phyloP scores from a whole-genome alignment of 2,329 filamentous ascomycete species.

The Orbilia oligospora region DNA sequence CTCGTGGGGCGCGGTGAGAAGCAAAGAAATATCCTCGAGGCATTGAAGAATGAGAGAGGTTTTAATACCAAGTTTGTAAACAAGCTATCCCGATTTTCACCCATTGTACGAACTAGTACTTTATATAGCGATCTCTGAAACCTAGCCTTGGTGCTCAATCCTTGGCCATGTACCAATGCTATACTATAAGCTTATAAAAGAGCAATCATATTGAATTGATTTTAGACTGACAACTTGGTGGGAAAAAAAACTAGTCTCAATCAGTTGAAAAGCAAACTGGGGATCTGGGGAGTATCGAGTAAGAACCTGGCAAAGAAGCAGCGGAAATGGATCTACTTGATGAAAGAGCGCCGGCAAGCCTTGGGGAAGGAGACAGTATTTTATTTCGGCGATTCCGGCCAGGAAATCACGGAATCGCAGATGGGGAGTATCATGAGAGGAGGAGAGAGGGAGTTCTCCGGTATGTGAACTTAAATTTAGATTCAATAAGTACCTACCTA shows the following conservation, averaged over 20 bases:
- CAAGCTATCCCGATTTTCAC: not conserved
- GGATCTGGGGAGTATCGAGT: constrained; percentile 43
- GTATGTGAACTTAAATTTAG: constrained; percentile 9
- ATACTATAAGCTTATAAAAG: too few relatives aligned
- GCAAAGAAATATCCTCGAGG: constrained; percentile 32
- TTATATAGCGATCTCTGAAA: too few relatives aligned
- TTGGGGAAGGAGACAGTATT: constrained; percentile 45
- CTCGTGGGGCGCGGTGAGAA: constrained; percentile 31
- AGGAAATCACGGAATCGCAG: constrained; percentile 38
- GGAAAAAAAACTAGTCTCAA: constrained; percentile 47
- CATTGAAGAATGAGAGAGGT: constrained; percentile 27
- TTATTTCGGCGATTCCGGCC: constrained; percentile 41
- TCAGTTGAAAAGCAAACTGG: constrained; percentile 49
- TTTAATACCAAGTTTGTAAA: constrained; percentile 44
- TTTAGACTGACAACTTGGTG: too few relatives aligned
- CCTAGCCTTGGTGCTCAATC: too few relatives aligned
- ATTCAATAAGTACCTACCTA: too few relatives aligned
- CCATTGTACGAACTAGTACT: too few relatives aligned
- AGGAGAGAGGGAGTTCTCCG: constrained; percentile 4
- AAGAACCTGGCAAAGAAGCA: constrained; percentile 44
- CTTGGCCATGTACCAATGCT: too few relatives aligned
- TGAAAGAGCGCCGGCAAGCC: constrained; percentile 4
- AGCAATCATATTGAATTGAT: too few relatives aligned
- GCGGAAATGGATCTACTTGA: constrained; percentile 42
- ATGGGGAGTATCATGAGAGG: constrained; percentile 21